Percentiles rank a stretch among this genome's conserved stretches.
phyloP scores from a whole-genome alignment of 2,329 filamentous ascomycete species.

The Botrytis hyacinthi region DNA sequence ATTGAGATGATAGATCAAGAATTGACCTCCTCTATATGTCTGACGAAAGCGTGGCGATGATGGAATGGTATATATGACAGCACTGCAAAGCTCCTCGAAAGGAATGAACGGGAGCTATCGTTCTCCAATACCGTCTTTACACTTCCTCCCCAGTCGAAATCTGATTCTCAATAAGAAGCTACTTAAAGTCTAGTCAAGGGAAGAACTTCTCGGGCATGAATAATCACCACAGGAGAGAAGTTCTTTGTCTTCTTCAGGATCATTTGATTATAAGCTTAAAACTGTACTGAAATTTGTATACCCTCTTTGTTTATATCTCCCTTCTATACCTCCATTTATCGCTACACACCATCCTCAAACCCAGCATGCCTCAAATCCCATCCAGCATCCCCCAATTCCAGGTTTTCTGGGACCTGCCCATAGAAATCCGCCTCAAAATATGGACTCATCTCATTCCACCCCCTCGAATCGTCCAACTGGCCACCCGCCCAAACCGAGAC shows the following conservation, averaged over 20 bases:
- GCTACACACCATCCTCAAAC: neutral
- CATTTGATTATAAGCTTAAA: neutral
- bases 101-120: neutral
- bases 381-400: neutral
- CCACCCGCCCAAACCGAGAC: neutral
- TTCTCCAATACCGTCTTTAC: neutral
- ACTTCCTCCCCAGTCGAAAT: neutral
- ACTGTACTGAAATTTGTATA: too few relatives aligned
- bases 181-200: neutral
- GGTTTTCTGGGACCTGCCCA: neutral
- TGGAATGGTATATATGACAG: neutral
- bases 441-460: neutral
- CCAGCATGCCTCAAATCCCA: neutral
- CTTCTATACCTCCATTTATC: neutral
- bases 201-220: neutral
- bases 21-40: neutral
- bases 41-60: neutral
- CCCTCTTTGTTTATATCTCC: neutral
- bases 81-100: neutral
- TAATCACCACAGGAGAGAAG: neutral
- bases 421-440: neutral
- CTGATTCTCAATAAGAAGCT: neutral
- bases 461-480: conserved; percentile 1
- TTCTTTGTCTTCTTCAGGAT: neutral
- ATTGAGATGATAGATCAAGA: neutral